Evolutionary conservation across 2,329 filamentous ascomycete genomes (phyloP).

Genomic region (Curvularia verruculosa): DNA sequence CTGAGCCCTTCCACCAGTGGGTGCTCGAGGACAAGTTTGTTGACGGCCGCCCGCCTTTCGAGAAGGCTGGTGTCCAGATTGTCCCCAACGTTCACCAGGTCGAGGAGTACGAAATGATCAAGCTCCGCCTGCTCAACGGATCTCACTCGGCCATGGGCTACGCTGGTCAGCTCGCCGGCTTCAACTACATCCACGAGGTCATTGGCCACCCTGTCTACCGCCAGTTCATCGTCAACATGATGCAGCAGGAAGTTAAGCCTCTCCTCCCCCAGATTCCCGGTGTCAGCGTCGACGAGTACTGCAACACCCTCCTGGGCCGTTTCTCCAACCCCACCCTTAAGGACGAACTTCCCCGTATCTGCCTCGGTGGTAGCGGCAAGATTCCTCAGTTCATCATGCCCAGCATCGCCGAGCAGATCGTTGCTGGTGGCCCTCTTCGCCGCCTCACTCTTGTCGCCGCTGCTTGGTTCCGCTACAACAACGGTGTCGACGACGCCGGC

Average conservation of each 20-base stretch:
- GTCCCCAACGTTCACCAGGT: constrained; percentile 35
- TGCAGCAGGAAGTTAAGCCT: constrained; percentile 40
- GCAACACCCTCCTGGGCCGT: constrained; percentile 32
- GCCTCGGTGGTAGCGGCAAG: constrained; percentile 40
- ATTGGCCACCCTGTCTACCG: constrained; percentile 31
- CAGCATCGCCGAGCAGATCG: constrained; percentile 38
- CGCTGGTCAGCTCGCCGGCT: constrained; percentile 33
- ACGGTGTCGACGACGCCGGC: constrained; percentile 32
- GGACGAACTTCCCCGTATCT: constrained; percentile 39
- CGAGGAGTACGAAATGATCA: constrained; percentile 38
- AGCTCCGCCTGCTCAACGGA: constrained; percentile 38
- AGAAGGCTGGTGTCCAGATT: constrained; percentile 40
- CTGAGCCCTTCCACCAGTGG: constrained; percentile 40
- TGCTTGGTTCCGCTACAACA: constrained; percentile 39
- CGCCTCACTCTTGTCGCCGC: constrained; percentile 35
- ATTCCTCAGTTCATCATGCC: constrained; percentile 42
- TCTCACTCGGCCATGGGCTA: constrained; percentile 39
- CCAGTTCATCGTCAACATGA: constrained; percentile 39
- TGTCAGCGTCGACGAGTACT: constrained; percentile 37
- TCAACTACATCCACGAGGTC: constrained; percentile 38
- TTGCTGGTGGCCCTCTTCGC: constrained; percentile 29
- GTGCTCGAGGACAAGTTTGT: constrained; percentile 40
- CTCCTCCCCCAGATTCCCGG: constrained; percentile 36
- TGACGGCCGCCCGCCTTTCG: constrained; percentile 36
- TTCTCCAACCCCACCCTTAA: constrained; percentile 40